A percentile compares a stretch with the other conserved stretches of the same genome.
phyloP scores from a whole-genome alignment of 2,329 filamentous ascomycete species.

The Fusarium miscanthi region DNA sequence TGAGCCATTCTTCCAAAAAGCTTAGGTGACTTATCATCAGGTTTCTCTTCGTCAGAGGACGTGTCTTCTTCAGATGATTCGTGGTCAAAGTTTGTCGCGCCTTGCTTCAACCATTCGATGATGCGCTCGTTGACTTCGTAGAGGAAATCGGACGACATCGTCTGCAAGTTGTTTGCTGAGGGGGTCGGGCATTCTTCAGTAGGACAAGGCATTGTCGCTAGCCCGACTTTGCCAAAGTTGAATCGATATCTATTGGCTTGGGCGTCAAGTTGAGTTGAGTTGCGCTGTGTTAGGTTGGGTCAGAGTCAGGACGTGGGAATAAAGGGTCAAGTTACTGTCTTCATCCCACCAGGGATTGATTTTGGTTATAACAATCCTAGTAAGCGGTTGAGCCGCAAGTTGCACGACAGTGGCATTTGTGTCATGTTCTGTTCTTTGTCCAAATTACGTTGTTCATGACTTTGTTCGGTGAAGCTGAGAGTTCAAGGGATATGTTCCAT shows the following conservation, averaged over 20 bases:
- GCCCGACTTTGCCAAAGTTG: neutral
- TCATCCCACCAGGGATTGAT: accelerated
- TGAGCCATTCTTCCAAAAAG: neutral
- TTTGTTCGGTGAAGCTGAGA: neutral
- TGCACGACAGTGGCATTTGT: neutral
- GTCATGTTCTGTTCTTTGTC: neutral
- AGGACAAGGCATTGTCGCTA: neutral
- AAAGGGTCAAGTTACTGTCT: accelerated
- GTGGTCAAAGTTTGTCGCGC: accelerated
- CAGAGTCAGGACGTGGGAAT: accelerated
- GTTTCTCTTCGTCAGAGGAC: accelerated
- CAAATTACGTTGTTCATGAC: neutral
- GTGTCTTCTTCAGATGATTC: too few species aligned
- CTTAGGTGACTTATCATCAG: accelerated
- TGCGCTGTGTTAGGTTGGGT: neutral
- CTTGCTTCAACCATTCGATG: neutral
- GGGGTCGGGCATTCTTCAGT: neutral
- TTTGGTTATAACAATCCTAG: accelerated
- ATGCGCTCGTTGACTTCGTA: neutral
- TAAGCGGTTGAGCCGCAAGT: accelerated
- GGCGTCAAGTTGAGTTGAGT: accelerated
- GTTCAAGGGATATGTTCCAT: accelerated
- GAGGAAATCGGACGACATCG: neutral
- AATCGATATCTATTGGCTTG: too few species aligned
- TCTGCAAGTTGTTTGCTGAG: accelerated